Conservation (phyloP, 208 protist genomes). For the Trypanosoma congolense region DNA sequence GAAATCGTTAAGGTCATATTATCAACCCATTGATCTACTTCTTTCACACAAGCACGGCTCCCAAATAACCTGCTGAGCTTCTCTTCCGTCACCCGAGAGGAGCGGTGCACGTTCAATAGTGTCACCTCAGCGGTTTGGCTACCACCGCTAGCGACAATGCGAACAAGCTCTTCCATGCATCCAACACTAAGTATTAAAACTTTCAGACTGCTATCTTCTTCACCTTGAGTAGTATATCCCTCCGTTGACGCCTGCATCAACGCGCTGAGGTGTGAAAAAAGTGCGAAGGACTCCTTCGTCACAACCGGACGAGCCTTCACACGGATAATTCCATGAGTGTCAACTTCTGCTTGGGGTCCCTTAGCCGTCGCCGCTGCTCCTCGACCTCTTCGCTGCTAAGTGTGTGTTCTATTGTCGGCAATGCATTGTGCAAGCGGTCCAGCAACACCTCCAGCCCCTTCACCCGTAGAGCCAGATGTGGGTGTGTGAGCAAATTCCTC, state of each 20-base stretch:
- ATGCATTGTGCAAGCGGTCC: slow-evolving; percentile 82
- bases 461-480: slow-evolving; percentile 41
- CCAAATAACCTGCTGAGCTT: slow-evolving; percentile 76
- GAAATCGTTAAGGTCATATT: slow-evolving; percentile 14
- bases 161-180: slow-evolving; percentile 79
- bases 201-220: slow-evolving; percentile 21
- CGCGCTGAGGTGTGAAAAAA: slow-evolving; percentile 50
- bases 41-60: slow-evolving; percentile 57
- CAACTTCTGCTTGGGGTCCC: slow-evolving; percentile 73
- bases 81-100: slow-evolving; percentile 62
- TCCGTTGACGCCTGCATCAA: slow-evolving; percentile 25
- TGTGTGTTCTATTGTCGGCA: slow-evolving; percentile 81
- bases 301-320: slow-evolving; percentile 80
- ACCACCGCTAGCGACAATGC: slow-evolving; percentile 79
- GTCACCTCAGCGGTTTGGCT: slow-evolving; percentile 85
- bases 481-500: slow-evolving; percentile 62
- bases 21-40: slow-evolving; percentile 57
- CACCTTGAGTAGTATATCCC: background rate
- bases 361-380: slow-evolving; percentile 60
- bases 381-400: slow-evolving; percentile 75
- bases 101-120: slow-evolving; percentile 71
- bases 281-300: slow-evolving; percentile 76
- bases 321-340: slow-evolving; percentile 74
- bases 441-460: slow-evolving; percentile 86
- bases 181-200: slow-evolving; percentile 47